Evolutionary conservation across 805 yeast genomes (phyloP), one percentile per base, ranked within the genome.

Genomic region (Saturnispora sanitii): DNA sequence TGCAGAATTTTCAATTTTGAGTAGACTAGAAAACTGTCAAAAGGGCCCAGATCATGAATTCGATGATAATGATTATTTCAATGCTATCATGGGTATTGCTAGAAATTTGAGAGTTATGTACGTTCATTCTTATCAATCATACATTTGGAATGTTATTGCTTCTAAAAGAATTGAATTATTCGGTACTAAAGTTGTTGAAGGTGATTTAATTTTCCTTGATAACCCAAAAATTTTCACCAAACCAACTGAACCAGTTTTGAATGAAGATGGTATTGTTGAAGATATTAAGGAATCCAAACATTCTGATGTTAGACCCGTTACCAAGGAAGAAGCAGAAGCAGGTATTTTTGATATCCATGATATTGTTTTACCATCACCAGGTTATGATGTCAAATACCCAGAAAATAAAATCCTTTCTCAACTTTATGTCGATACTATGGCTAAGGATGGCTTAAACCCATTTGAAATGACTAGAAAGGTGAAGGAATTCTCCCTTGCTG

Each of bases 111-210:
- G 96, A 57, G 75, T 88, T 44, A 90, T 92, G 94, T 92, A 92
- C 56, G 95, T 83, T 2, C 99, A 92, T 61, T 95, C 98, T 3
- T 94, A 94, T 59, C 98, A 92, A 63, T 85, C 96, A 48, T 92
- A 80, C 55, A 74, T 92, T 22, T 94, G 98, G 99, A 94, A 94
- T 56, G 57, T 70, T 39, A 94, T 80, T 27, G 90, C 87, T 1
- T 80, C 94, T 38, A 73, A 73, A 49, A 71, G 98, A 55, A 67
- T 86, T 33, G 75, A 74, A 51, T 55, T 78, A 42, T 81, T 71
- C 60, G 96, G 96, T 2, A 55, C 73, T 46, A 57, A 69, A 21
- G 74, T 82, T 27, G 81, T 82, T 43, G 81, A 66, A 27, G 97
- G 97, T 21, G 97, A 88, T 59, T 66, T 88, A 49, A 86, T 88